Evolutionary conservation across 148 eudicot genomes (phyloP), one percentile per base, ranked within the genome.

Genomic region (Rhododendron ovatum): DNA sequence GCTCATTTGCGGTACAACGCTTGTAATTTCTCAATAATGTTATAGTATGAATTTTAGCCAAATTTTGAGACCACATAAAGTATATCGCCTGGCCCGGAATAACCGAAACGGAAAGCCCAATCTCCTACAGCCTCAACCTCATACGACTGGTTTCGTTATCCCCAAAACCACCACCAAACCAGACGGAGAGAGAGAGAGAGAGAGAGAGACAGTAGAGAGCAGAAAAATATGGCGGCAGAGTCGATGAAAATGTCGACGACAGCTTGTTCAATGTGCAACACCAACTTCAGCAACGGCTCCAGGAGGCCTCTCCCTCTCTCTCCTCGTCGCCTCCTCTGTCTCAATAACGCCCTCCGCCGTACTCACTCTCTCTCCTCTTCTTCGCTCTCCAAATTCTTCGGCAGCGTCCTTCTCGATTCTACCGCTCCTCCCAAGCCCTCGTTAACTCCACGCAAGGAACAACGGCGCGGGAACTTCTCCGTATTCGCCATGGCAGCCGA

Each of bases 401-500:
- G 91, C 14, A 84, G 88, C 79, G 53, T 89, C 51, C 82, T 90
- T 18, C 86, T 93, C 55, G 51, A 86, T 86, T 59, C 84, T 20
- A 8, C 88, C 28, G 17, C 28, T 41, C 45, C 82, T 33, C 48
- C 84, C 48, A 91, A 74, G 81, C 35, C 84, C 63, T 83, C 88
- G 7, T 80, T 87, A 10, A 53, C 82, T 86, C 55, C 47, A 14
- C 86, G 39, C 20, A 86, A 86, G 12, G 80, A 87, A 3, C 88
- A 88, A 2, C 88, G 85, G 71, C 88, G 78, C 69, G 83, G 83
- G 50, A 88, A 85, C 7, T 89, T 95, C 81, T 90, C 93, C 88
- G 96, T 95, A 78, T 87, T 88, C 53, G 92, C 96, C 88, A 91
- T 92, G 93, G 94, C 94, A 35, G 88, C 91, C 83, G 94, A 90